Conservation (phyloP, 2,329 filamentous ascomycete species). For the Talaromyces sp. region DNA sequence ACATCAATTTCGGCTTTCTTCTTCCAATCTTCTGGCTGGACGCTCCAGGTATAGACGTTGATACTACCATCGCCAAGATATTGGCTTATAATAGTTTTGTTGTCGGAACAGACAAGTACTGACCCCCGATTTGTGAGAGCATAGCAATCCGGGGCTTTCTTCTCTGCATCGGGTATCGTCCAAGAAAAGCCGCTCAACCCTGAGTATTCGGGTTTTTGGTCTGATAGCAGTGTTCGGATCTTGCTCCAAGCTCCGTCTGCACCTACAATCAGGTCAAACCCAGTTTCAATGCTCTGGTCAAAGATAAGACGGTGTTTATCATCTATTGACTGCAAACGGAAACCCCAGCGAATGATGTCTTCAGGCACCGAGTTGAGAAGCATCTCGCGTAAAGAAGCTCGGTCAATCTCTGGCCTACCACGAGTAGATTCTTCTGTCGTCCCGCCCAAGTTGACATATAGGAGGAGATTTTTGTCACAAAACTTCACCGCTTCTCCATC, state of each 20-base stretch:
- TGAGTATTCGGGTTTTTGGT: conserved; percentile 17
- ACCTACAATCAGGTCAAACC: conserved; percentile 20
- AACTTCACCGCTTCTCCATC: not conserved
- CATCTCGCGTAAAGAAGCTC: conserved; percentile 16
- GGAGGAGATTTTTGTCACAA: not conserved
- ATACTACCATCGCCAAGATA: conserved; percentile 14
- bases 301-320: conserved; percentile 4
- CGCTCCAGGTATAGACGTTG: conserved; percentile 3
- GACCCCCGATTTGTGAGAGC: conserved; percentile 11
- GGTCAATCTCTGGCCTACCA: conserved; percentile 22
- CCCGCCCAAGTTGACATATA: not conserved
- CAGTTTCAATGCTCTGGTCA: conserved; percentile 12
- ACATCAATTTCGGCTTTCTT: not conserved
- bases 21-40: conserved; percentile 8
- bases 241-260: conserved; percentile 24
- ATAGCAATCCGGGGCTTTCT: conserved; percentile 10
- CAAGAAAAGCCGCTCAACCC: conserved; percentile 16
- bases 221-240: conserved; percentile 17
- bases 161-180: conserved; percentile 17
- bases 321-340: conserved; percentile 11
- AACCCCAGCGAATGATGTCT: conserved; percentile 17
- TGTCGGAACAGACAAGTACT: conserved; percentile 17
- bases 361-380: conserved; percentile 17
- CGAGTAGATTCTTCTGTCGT: not conserved
- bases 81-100: conserved; percentile 18